phyloP scores from a whole-genome alignment of 1,284 basidiomycete species.

The Phenoliferia sp. region DNA sequence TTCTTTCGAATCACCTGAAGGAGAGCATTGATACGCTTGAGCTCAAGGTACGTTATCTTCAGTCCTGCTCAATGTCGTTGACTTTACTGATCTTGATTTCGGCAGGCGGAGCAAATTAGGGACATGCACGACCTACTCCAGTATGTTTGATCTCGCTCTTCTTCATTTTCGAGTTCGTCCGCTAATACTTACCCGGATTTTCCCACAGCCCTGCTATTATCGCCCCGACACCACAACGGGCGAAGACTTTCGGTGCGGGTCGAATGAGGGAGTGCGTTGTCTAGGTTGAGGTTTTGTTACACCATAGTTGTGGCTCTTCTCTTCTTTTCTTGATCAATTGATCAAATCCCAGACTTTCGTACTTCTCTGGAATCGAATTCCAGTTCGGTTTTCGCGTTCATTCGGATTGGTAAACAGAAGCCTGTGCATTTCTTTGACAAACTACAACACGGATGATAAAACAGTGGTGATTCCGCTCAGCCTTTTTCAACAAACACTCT shows the following conservation, averaged over 20 bases:
- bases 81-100: background rate
- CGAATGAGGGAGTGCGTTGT: background rate
- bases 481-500: too few relatives aligned
- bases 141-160: slow-evolving; percentile 3
- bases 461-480: too few relatives aligned
- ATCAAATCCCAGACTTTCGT: too few relatives aligned
- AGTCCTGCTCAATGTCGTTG: background rate
- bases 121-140: slow-evolving; percentile 27
- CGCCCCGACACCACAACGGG: background rate
- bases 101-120: slow-evolving; percentile 30
- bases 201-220: background rate
- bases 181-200: background rate
- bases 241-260: background rate
- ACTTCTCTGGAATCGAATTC: too few relatives aligned
- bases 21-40: slow-evolving; percentile 86
- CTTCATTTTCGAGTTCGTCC: background rate
- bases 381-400: too few relatives aligned
- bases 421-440: too few relatives aligned
- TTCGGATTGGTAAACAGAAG: too few relatives aligned
- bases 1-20: slow-evolving; percentile 73
- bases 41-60: slow-evolving; percentile 57
- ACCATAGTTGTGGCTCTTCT: too few relatives aligned
- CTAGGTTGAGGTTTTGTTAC: too few relatives aligned
- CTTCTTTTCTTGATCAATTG: too few relatives aligned
- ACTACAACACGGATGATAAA: too few relatives aligned